phyloP scores from a whole-genome alignment of 805 yeast species.

The Lipomyces orientalis region DNA sequence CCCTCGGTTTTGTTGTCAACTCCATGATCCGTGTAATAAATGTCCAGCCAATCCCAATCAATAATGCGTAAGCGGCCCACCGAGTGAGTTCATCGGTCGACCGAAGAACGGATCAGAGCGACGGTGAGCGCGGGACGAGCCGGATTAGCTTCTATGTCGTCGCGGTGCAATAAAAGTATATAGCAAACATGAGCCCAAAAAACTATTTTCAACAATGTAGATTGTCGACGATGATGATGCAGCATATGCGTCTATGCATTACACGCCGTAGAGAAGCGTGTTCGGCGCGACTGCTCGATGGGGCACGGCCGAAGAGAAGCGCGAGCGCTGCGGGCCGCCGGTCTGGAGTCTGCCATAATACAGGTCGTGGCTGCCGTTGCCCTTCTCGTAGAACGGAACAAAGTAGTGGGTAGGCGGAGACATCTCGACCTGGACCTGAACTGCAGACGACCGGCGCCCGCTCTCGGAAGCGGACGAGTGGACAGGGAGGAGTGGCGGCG shows the following conservation, averaged over 20 bases:
- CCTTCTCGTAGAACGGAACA: constrained; percentile 22
- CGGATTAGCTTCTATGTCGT: too few relatives aligned
- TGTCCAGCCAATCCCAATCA: background rate
- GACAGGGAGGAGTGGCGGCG: constrained; percentile 27
- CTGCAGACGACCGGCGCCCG: constrained; percentile 32
- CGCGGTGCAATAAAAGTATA: too few relatives aligned
- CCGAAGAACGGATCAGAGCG: too few relatives aligned
- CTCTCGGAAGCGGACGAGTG: constrained; percentile 16
- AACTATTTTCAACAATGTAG: background rate
- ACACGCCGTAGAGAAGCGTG: background rate
- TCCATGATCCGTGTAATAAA: background rate
- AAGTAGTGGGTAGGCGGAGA: constrained; percentile 17
- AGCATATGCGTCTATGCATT: background rate
- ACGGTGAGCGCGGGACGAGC: too few relatives aligned
- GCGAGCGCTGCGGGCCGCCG: background rate
- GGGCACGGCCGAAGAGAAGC: background rate
- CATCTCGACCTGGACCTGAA: constrained; percentile 26
- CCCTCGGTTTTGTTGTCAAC: background rate
- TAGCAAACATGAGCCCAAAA: background rate
- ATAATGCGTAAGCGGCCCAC: background rate
- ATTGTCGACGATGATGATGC: background rate
- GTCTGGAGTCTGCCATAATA: background rate
- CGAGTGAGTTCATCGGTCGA: background rate
- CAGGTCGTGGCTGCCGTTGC: constrained; percentile 5
- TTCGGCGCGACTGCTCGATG: background rate